Base-by-base conservation (phyloP, 2,329 filamentous ascomycete genomes). In the Dendryphion nanum region DNA sequence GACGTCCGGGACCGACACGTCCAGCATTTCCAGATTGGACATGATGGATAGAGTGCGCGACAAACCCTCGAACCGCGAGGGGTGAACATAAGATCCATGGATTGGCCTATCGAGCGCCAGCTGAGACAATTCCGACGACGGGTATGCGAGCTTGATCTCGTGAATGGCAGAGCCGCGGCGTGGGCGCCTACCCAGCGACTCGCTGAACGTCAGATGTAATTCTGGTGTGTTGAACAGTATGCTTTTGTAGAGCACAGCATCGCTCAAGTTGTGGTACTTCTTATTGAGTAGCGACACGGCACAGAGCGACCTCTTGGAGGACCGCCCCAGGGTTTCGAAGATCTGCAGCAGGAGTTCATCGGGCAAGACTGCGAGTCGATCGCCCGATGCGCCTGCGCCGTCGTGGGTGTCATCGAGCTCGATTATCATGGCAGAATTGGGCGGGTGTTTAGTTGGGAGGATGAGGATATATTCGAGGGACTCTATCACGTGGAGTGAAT, bases 21-120 rank as follows among this genome's bases (percentile, higher is more conserved):
- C 58, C n/a, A 61, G 47, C 28, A 53, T 58, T 35, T 59, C 53
- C 23, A 61, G 28, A 36, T 61, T 61, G 6, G 56, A 60, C 58
- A 61, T 61, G 14, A 57, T 53, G 1, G 58, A 61, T 18, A 61
- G 26, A 2, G 58, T 60, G 18, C 52, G 55, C 16, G 56, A 61
- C n/a, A 59, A 45, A 28, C 47, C 48, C 31, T 60, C 55, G 32
- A 58, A 57, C 17, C 52, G 50, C 20, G 45, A 47, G 15, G 50
- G 50, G 33, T 52, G 47, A 16, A 52, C 40, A 36, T 53, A 47
- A 8, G 53, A 57, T 23, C 51, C 50, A 34, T 49, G 51, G 18
- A 61, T 45, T 7, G 56, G 57, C 7, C 45, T 45, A 42, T 59
- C 53, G 12, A 61, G 51, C 6, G 57, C 54, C 28, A 61, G 42